Percentiles rank a stretch among this genome's conserved stretches.
These are phyloP conservation scores for Linderniella brevidens DNA, from an alignment of 257 asterid genomes.

Conservation along the genomic window DNA sequence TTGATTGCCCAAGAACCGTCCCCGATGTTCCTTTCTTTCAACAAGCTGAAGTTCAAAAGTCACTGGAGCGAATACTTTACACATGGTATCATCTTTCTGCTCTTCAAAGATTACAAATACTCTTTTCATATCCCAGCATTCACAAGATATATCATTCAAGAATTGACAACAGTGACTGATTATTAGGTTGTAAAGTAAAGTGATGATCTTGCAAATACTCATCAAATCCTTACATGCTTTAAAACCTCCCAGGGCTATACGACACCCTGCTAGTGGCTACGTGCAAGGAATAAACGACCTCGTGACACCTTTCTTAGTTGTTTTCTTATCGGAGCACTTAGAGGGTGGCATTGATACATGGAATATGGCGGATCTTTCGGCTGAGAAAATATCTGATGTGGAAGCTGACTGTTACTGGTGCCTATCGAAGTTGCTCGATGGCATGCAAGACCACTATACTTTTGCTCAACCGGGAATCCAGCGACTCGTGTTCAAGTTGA, in stretches of 20 bases:
- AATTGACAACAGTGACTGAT: too few relatives aligned
- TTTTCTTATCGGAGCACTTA: slow-evolving; percentile 74
- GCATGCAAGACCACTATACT: slow-evolving; percentile 99
- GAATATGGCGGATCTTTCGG: slow-evolving; percentile 55
- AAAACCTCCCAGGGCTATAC: slow-evolving; percentile 1
- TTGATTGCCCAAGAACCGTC: slow-evolving; percentile 97
- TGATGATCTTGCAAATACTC: neutral
- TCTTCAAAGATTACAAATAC: slow-evolving; percentile 4
- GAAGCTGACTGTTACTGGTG: slow-evolving; percentile 99
- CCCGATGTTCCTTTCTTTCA: slow-evolving; percentile 92
- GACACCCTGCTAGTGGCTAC: slow-evolving; percentile 83
- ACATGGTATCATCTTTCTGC: too few relatives aligned
- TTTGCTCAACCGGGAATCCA: slow-evolving; percentile 99
- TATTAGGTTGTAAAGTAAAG: neutral
- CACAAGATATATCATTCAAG: too few relatives aligned
- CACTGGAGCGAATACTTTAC: slow-evolving; percentile 87
- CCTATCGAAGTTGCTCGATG: slow-evolving; percentile 83
- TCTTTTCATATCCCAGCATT: neutral
- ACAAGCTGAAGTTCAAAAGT: slow-evolving; percentile 73
- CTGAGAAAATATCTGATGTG: slow-evolving; percentile 46
- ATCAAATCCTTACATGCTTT: neutral
- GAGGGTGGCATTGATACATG: slow-evolving; percentile 69
- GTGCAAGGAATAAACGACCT: slow-evolving; percentile 98
- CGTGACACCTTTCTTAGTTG: slow-evolving; percentile 86
- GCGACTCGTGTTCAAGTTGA: slow-evolving; percentile 84